Conservation (phyloP, 202 grass and related monocot genomes). For the Hordeum pubiflorum region DNA sequence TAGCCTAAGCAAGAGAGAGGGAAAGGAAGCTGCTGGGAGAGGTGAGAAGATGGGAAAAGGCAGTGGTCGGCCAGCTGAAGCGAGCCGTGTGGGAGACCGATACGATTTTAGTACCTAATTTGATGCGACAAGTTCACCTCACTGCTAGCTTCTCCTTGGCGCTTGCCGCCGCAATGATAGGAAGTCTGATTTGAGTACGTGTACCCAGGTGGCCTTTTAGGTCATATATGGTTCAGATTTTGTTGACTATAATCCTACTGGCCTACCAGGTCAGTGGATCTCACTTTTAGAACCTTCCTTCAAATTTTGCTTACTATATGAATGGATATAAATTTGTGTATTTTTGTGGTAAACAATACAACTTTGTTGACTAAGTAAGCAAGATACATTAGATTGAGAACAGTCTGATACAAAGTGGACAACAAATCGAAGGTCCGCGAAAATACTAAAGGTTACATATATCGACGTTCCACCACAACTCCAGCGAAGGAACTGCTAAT, state of each 20-base stretch:
- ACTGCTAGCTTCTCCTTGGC: slow-evolving; percentile 28
- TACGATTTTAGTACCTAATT: slow-evolving; percentile 1
- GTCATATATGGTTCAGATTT: slow-evolving; percentile 41
- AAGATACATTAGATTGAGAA: background rate
- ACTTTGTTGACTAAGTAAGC: too few relatives aligned
- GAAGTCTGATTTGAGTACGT: background rate
- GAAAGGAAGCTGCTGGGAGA: background rate
- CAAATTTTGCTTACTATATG: background rate
- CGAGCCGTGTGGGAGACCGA: slow-evolving; percentile 11
- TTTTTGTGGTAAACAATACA: too few relatives aligned
- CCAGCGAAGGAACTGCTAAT: too few relatives aligned
- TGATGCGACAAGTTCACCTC: slow-evolving; percentile 12
- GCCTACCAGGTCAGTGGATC: background rate
- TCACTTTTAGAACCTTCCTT: slow-evolving; percentile 14
- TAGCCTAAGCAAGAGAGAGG: background rate
- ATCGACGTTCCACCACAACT: too few relatives aligned
- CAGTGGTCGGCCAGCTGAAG: background rate
- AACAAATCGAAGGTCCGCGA: too few relatives aligned
- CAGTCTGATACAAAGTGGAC: too few relatives aligned
- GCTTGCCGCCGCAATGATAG: background rate
- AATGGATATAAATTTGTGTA: too few relatives aligned
- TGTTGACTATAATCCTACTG: background rate
- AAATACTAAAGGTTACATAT: too few relatives aligned
- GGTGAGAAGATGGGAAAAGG: background rate
- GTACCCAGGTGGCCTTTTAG: slow-evolving; percentile 14